Evolutionary conservation across 2,329 filamentous ascomycete genomes (phyloP).

Genomic region (Dothistroma pini): DNA sequence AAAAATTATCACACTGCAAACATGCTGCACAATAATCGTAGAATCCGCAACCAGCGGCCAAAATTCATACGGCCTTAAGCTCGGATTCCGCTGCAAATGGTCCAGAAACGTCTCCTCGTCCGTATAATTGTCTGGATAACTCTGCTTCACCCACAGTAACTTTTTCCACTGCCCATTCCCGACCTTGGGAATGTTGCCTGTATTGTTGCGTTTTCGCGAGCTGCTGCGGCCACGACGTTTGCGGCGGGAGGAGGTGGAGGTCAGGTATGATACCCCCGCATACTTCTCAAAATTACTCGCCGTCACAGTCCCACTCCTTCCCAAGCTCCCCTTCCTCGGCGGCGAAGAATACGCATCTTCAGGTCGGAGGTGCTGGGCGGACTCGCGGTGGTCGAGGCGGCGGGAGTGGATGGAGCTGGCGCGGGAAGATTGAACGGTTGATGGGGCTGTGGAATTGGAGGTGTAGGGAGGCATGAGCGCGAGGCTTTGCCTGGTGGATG

Average conservation of each 20-base stretch:
- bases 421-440: conserved; percentile 15
- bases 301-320: conserved; percentile 32
- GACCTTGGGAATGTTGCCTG: conserved; percentile 5
- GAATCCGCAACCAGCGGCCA: conserved; percentile 95
- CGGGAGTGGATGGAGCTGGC: conserved; percentile 16
- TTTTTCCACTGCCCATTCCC: conserved; percentile 75
- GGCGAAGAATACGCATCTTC: conserved; percentile 72
- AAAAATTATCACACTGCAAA: conserved; percentile 92
- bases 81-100: conserved; percentile 89
- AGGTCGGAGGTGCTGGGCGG: conserved; percentile 60
- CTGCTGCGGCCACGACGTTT: conserved; percentile 57
- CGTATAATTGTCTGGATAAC: conserved; percentile 98
- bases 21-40: conserved; percentile 94
- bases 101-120: conserved; percentile 96
- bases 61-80: conserved; percentile 93
- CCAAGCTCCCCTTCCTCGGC: conserved; percentile 45
- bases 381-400: conserved; percentile 16
- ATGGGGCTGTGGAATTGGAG: background rate
- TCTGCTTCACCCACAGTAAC: conserved; percentile 95
- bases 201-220: conserved; percentile 56
- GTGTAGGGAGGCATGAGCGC: background rate
- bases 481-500: background rate
- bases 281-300: background rate
- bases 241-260: conserved; percentile 37
- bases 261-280: background rate